phyloP scores from a whole-genome alignment of 2,329 filamentous ascomycete genomes.

The Aureobasidium sp. region DNA sequence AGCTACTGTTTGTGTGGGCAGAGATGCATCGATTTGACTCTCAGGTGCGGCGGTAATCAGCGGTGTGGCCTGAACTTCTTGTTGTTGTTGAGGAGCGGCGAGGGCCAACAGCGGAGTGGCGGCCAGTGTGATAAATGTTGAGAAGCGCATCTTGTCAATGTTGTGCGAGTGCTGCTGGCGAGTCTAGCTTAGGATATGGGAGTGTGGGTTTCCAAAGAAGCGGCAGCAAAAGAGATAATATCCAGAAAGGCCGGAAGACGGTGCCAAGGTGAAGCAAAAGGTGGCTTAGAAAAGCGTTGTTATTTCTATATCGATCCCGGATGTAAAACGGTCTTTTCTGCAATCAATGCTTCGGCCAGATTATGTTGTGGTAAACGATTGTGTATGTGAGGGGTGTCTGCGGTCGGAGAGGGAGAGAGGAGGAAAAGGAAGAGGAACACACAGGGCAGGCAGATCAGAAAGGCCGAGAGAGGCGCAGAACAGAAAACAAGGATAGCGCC shows the following conservation, averaged over 20 bases:
- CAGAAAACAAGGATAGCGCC: conserved; percentile 1
- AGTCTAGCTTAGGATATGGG: neutral
- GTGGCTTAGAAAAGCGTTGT: conserved; percentile 6
- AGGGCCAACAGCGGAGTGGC: conserved; percentile 2
- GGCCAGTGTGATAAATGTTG: neutral
- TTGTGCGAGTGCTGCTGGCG: neutral
- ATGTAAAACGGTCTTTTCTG: neutral
- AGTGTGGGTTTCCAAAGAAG: neutral
- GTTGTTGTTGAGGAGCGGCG: neutral
- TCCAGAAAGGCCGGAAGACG: neutral
- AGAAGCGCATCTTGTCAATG: conserved; percentile 9
- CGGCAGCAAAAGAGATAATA: neutral
- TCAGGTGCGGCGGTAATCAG: neutral
- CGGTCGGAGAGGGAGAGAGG: neutral
- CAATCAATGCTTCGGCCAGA: neutral
- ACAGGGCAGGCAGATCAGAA: neutral
- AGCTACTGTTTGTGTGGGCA: neutral
- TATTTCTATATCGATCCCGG: conserved; percentile 6
- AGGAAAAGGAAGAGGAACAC: neutral
- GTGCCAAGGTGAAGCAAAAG: conserved; percentile 7
- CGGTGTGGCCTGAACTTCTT: neutral
- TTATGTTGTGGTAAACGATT: neutral
- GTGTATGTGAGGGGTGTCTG: neutral
- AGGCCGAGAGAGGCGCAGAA: conserved; percentile 5
- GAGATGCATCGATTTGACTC: neutral